Base-by-base conservation (phyloP, 495 filamentous ascomycete genomes). In the Geoglossum glabrum region DNA sequence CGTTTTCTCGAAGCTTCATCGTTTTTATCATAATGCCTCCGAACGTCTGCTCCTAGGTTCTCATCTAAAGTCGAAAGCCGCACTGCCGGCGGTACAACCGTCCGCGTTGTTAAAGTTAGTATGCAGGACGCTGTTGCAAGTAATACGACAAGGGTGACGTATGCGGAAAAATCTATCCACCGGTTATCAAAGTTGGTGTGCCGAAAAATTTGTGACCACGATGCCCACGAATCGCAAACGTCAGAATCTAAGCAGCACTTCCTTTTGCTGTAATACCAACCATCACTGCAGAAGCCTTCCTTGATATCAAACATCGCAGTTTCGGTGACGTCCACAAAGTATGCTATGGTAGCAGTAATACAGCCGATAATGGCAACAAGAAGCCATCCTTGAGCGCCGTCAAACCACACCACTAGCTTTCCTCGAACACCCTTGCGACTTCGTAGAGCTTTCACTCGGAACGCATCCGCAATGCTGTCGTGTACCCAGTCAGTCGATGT, bases 401-500 rank as follows among this genome's bases (percentile, higher is more conserved):
- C 92, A 56, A 93, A 84, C 71, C 82, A 77, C 1, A 84, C 79
- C 38, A 79, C 69, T 25, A 94, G 62, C 43, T 86, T 81, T 6
- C 90, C 92, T 58, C 85, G 82, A 50, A 93, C 73, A 67, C 90
- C 92, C 69, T 86, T 94, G 6, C 90, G 76, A 60, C 75, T 80
- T 47, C 87, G 46, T 5, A 97, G 75, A 51, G 81, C 81, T 62
- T 90, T 93, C 38, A 93, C 79, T 47, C 92, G 84, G 56, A 84
- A 85, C 46, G 88, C 87, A 69, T 98, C 92, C 64, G 90, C 89
- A 61, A 97, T 95, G 67, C 86, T 92, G 64, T 98, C 92, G 65
- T 94, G 89, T 8, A 98, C 92, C 92, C 90, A 97, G 68, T 98
- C 92, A 63, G 90, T 97, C 10, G 86, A 95, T 6, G 90, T 96